These are phyloP conservation scores for Phytophthora idaei DNA, from an alignment of 352 stramenopile species.

Conservation along the genomic window DNA sequence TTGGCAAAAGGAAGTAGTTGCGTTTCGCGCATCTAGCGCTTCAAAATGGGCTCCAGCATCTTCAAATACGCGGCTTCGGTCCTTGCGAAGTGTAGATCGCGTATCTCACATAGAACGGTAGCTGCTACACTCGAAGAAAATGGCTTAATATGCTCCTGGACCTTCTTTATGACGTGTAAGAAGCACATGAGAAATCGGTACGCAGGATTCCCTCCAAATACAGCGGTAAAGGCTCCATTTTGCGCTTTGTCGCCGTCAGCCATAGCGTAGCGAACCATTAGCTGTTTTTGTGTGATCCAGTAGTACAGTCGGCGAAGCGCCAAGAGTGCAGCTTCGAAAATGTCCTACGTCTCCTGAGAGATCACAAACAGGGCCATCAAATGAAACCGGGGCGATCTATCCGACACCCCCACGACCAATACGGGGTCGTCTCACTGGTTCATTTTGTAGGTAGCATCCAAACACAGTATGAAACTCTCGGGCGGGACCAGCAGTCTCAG, in stretches of 20 bases:
- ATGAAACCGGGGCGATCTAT: neutral
- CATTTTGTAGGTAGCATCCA: neutral
- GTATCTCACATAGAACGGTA: too few relatives aligned
- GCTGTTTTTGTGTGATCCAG: neutral
- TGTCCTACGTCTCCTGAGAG: neutral
- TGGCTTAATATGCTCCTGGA: slow-evolving; percentile 3
- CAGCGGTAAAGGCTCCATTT: neutral
- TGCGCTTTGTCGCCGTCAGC: neutral
- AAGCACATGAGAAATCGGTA: neutral
- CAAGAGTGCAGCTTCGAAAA: neutral
- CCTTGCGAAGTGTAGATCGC: neutral
- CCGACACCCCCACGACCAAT: neutral
- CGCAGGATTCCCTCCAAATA: neutral
- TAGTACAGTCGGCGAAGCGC: neutral
- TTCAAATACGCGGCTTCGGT: neutral
- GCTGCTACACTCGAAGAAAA: too few relatives aligned
- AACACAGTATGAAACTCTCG: neutral
- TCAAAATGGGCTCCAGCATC: neutral
- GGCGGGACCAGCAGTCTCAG: neutral
- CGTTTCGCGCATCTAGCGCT: neutral
- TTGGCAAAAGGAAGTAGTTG: neutral
- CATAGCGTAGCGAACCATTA: neutral
- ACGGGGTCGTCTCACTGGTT: neutral
- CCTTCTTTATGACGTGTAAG: neutral
- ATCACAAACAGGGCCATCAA: neutral